Evolutionary conservation across 2,329 filamentous ascomycete genomes (phyloP), one percentile per base, ranked within the genome.

Genomic region (Colletotrichum incanum): DNA sequence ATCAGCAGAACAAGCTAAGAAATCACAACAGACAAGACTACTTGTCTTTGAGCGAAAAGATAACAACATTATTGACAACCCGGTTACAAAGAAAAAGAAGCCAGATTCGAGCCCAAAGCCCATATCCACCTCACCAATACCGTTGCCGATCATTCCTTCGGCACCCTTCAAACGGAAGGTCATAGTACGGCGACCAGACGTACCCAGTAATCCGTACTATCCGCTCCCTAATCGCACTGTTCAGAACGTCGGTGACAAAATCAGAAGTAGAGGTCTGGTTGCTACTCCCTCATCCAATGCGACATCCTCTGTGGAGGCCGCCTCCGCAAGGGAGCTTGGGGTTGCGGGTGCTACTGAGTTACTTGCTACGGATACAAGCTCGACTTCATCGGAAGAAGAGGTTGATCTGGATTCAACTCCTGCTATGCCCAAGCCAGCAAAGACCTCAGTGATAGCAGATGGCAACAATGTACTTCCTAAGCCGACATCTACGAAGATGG

Each of bases 61-160:
- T 7, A 26, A 34, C 23, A 45, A 39, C 11, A 14, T 11, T 11
- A 45, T 54, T 8, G 37, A 45, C 2, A 37, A 39, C 5, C 6
- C 34, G 6, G 8, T 16, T n/a, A 18, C 18, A 37, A 72, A 72
- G 34, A 68, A 49, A 47, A 58, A 54, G 23, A 68, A 54, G 43
- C 37, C 8, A 50, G 23, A 47, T 39, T 18, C 26, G 18, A 43
- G n/a, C 16, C 2, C 23, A n/a, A 59, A n/a, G 0, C 26, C 41
- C 5, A 34, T 58, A 11, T 56, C 56, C 16, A 62, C 55, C 5
- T 49, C 55, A 41, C 55, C 63, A 1, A 50, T 56, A 6, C 63
- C 41, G 14, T 23, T 41, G 7, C 47, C 63, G 1, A 37, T 7
- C 3, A 37, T 67, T 14, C 56, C 62, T n/a, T 55, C 39, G 9